Percentiles rank a stretch among this genome's conserved stretches.
Evolutionary conservation across 331 rosid species (phyloP).

Genomic region (Arachis monticola): DNA sequence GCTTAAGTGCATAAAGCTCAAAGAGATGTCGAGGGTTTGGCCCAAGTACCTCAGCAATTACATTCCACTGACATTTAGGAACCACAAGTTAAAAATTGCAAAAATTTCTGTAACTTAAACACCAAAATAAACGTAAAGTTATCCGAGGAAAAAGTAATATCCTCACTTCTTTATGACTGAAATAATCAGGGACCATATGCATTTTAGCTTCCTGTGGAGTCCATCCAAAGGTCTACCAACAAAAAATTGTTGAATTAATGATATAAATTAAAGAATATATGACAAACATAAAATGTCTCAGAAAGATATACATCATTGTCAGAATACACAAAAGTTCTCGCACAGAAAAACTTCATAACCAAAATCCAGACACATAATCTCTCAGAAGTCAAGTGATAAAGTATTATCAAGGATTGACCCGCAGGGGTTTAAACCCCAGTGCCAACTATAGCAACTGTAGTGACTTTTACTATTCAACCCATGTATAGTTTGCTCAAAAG

Average conservation of each 20-base stretch:
- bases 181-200: conserved; percentile 88
- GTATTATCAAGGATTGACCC: too few species aligned
- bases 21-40: conserved; percentile 87
- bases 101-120: conserved; percentile 5
- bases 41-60: conserved; percentile 85
- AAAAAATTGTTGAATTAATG: conserved; percentile 39
- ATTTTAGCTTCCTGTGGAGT: conserved; percentile 77
- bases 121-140: not conserved
- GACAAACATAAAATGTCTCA: conserved; percentile 27
- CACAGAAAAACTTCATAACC: conserved; percentile 27
- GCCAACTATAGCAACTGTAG: too few species aligned
- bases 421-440: too few species aligned
- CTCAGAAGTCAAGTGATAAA: not conserved
- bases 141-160: conserved; percentile 9
- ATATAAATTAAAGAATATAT: conserved; percentile 18
- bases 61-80: conserved; percentile 72
- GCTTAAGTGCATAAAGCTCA: conserved; percentile 92
- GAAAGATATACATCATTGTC: conserved; percentile 18
- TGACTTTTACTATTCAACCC: too few species aligned
- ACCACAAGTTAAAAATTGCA: conserved; percentile 29
- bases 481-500: too few species aligned
- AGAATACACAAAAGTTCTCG: conserved; percentile 6
- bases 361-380: conserved; percentile 5
- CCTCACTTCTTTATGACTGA: conserved; percentile 84
- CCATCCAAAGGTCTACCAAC: conserved; percentile 90